Evolutionary conservation across 305 asterid species (phyloP).

Genomic region (Lippia alba): DNA sequence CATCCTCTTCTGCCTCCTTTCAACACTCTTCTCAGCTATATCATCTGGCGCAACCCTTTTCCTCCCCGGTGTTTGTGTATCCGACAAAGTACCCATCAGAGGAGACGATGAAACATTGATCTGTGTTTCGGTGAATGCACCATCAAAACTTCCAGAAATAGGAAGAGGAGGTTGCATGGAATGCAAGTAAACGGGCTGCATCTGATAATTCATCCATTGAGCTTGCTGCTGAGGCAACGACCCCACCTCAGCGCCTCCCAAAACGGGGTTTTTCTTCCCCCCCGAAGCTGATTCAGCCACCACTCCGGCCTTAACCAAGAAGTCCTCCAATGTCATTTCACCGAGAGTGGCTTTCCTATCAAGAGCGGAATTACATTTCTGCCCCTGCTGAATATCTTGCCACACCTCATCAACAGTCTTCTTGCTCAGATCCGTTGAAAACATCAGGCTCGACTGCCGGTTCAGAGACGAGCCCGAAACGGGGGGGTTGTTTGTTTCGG

Average conservation of each 20-base stretch:
- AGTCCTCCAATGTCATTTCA: conserved; percentile 91
- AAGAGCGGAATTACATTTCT: conserved; percentile 45
- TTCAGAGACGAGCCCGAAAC: conserved; percentile 41
- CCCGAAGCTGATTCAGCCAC: conserved; percentile 59
- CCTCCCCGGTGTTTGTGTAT: conserved; percentile 71
- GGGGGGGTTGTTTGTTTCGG: conserved; percentile 52
- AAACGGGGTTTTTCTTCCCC: conserved; percentile 36
- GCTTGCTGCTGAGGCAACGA: conserved; percentile 50
- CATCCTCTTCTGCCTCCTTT: conserved; percentile 98
- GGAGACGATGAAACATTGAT: conserved; percentile 66
- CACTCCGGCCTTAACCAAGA: conserved; percentile 94
- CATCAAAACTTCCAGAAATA: conserved; percentile 61
- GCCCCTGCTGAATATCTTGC: conserved; percentile 84
- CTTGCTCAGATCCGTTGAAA: conserved; percentile 73
- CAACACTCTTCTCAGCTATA: conserved; percentile 76
- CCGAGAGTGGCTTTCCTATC: conserved; percentile 75
- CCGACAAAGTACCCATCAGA: conserved; percentile 73
- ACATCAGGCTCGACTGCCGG: conserved; percentile 52
- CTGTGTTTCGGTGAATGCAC: conserved; percentile 58
- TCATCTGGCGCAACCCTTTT: conserved; percentile 79
- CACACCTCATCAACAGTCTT: conserved; percentile 96
- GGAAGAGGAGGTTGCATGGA: conserved; percentile 60
- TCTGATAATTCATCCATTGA: conserved; percentile 74
- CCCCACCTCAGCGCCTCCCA: conserved; percentile 30
- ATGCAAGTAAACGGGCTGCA: conserved; percentile 61